Base-by-base conservation (phyloP, 805 yeast genomes). In the Metschnikowia kofuensis region DNA sequence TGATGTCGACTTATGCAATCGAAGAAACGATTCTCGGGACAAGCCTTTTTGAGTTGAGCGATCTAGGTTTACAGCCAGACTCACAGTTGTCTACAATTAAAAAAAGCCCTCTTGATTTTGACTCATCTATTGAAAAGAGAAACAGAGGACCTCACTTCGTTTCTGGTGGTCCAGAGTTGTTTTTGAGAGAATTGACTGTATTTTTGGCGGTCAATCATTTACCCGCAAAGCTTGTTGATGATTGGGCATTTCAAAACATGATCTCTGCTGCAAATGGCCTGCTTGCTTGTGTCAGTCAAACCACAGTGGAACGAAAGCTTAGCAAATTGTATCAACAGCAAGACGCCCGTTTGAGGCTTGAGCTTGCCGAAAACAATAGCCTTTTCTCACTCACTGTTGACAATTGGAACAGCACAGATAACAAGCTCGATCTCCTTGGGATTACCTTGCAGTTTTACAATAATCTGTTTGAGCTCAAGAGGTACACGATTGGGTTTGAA, bases 361-460 rank as follows among this genome's bases (percentile, higher is more conserved):
- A 14, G 38, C 16, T 35, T 14, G 14, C 15, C 26, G 15, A 35
- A 10, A 15, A 14, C 14, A 37, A 10, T 5, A n/a, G 40, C 3
- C 13, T 8, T 6, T 12, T 37, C 11, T 11, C 38, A 9, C n/a
- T 44, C n/a, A 38, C 47, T 14, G 21, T 44, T 32, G 38, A 31
- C 26, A 6, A 21, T 14, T 27, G 38, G 47, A 37, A n/a, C 12
- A 16, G 12, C 10, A 35, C 38, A 3, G 21, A 38, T 14, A 10
- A 14, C 11, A 10, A 14, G 5, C 13, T 26, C n/a, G 42, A 32
- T n/a, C 14, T 38, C n/a, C 42, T 44, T 4, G 38, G 42, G 6
- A 21, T 44, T 21, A 37, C 31, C 6, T 30, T 44, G 34, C 47
- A 44, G 11, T 44, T 38, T 21, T 32, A 31, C 31, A 32, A 44